A percentile compares a stretch with the other conserved stretches of the same genome.
Conservation (phyloP, 306 rosid species). For the Fagus crenata region DNA sequence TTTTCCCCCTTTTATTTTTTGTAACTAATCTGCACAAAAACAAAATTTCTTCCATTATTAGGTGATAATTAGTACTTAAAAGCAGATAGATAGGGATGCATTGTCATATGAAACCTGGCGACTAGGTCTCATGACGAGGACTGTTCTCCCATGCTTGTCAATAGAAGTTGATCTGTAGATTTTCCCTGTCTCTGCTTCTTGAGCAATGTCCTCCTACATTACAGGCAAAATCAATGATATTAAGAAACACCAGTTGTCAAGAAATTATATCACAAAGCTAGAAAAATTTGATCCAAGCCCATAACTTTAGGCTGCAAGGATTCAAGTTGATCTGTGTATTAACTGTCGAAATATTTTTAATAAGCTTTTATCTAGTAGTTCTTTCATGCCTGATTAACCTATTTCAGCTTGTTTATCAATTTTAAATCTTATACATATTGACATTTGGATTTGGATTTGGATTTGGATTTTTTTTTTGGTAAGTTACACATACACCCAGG, state of each 20-base stretch:
- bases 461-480: neutral
- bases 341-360: neutral
- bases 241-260: conserved; percentile 20
- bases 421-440: neutral
- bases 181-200: conserved; percentile 72
- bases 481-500: too few relatives aligned
- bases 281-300: conserved; percentile 8
- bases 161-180: conserved; percentile 57
- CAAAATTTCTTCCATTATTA: neutral
- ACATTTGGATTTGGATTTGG: conserved; percentile 1
- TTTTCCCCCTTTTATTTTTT: neutral
- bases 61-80: conserved; percentile 13
- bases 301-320: neutral
- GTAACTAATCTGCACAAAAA: neutral
- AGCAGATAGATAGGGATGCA: conserved; percentile 19
- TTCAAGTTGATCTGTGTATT: neutral
- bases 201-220: conserved; percentile 71
- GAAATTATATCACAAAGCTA: conserved; percentile 15
- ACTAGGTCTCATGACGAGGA: conserved; percentile 74
- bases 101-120: conserved; percentile 60
- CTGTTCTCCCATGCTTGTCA: conserved; percentile 72
- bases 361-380: neutral
- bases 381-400: neutral
- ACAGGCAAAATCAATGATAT: conserved; percentile 16
- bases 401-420: neutral